Percentiles rank a stretch among this genome's conserved stretches.
Conservation (phyloP, 768 basidiomycete species). For the Amanita phalloides region DNA sequence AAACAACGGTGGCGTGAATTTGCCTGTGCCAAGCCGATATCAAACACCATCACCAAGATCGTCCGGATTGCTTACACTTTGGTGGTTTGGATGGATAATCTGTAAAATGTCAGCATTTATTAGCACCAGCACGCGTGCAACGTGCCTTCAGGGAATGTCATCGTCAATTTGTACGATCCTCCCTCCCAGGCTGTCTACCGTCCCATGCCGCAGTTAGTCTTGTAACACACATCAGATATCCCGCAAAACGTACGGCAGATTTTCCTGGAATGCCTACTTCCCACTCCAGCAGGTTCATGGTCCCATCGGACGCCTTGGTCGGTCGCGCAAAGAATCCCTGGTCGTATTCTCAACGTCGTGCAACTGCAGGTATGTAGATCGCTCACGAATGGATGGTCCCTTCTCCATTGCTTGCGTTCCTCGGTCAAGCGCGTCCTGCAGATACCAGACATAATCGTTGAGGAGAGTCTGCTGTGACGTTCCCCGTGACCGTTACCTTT, state of each 20-base stretch:
- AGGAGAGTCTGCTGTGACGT: neutral
- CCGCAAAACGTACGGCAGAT: conserved; percentile 46
- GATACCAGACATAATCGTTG: conserved; percentile 70
- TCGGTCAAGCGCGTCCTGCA: conserved; percentile 89
- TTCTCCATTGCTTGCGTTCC: conserved; percentile 98
- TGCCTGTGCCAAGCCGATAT: conserved; percentile 44
- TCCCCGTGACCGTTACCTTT: neutral
- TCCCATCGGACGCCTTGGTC: conserved; percentile 79
- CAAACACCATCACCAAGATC: neutral
- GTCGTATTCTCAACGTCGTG: neutral
- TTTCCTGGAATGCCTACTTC: conserved; percentile 99
- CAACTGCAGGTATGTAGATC: neutral
- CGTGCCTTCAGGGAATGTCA: conserved; percentile 96
- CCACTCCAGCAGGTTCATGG: conserved; percentile 97
- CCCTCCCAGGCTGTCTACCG: conserved; percentile 91
- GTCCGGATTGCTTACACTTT: conserved; percentile 49
- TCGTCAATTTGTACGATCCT: conserved; percentile 86
- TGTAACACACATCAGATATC: conserved; percentile 9
- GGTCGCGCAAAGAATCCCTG: conserved; percentile 98
- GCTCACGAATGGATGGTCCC: conserved; percentile 96
- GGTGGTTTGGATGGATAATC: conserved; percentile 95
- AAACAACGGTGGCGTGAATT: conserved; percentile 92
- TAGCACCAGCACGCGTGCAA: neutral
- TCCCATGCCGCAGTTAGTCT: conserved; percentile 3
- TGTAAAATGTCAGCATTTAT: conserved; percentile 16